These are phyloP conservation scores for Simmondsia chinensis DNA, from an alignment of 148 eudicot genomes.

Conservation along the genomic window DNA sequence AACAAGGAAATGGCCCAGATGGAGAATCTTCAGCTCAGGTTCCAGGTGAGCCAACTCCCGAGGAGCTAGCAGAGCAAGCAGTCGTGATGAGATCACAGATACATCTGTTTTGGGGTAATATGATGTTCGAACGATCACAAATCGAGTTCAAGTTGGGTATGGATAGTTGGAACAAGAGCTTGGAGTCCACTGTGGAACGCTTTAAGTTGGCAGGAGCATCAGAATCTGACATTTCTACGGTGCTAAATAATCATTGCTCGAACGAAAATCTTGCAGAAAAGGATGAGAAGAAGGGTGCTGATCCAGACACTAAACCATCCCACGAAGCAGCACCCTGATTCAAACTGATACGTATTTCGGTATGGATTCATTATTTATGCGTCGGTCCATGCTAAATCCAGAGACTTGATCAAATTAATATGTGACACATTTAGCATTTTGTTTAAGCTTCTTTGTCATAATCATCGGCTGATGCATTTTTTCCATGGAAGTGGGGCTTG, in stretches of 20 bases:
- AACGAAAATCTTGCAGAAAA: constrained; percentile 32
- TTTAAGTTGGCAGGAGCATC: constrained; percentile 96
- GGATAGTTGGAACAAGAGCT: constrained; percentile 53
- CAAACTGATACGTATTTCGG: not conserved
- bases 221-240: constrained; percentile 65
- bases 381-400: too few relatives aligned
- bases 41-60: constrained; percentile 60
- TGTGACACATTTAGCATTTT: too few relatives aligned
- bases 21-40: constrained; percentile 33
- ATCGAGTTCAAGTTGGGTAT: constrained; percentile 64
- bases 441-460: too few relatives aligned
- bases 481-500: too few relatives aligned
- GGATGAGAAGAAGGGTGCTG: constrained; percentile 35
- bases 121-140: constrained; percentile 87
- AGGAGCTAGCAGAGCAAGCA: constrained; percentile 84
- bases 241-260: constrained; percentile 77
- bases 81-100: constrained; percentile 89
- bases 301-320: too few relatives aligned
- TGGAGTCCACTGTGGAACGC: constrained; percentile 66
- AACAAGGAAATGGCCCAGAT: constrained; percentile 31
- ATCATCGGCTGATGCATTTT: too few relatives aligned
- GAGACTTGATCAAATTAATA: too few relatives aligned
- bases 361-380: too few relatives aligned
- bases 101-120: constrained; percentile 94
- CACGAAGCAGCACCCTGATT: constrained; percentile 12